A percentile compares a stretch with the other conserved stretches of the same genome.
These are phyloP conservation scores for Lonicera japonica DNA, from an alignment of 129 eudicot genomes.

Conservation along the genomic window DNA sequence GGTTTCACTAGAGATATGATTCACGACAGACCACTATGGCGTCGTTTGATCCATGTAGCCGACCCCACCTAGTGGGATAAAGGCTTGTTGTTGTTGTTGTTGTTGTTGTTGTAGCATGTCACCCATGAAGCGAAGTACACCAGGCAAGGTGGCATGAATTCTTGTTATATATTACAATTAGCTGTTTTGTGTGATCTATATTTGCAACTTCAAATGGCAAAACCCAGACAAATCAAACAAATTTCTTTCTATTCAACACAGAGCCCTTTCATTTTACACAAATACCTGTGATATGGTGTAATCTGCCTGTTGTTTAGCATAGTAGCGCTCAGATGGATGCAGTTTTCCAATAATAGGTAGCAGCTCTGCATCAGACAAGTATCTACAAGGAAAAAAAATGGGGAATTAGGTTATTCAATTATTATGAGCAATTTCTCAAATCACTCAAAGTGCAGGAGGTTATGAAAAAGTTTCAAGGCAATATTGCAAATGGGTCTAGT, in stretches of 20 bases:
- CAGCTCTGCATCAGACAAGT: slow-evolving; percentile 72
- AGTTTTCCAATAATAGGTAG: slow-evolving; percentile 82
- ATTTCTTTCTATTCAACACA: neutral
- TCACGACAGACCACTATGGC: no score
- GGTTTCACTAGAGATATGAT: no score
- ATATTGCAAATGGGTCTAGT: neutral
- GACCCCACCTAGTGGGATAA: no score
- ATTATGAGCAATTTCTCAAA: slow-evolving; percentile 4
- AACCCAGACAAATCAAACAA: neutral
- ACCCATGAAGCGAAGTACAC: no score
- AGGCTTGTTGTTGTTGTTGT: no score
- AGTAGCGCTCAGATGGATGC: slow-evolving; percentile 95
- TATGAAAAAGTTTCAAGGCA: neutral
- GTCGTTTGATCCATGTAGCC: no score
- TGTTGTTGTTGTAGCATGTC: no score
- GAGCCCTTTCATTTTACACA: neutral
- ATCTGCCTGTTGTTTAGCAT: slow-evolving; percentile 98
- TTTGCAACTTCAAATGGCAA: neutral
- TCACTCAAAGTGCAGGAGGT: neutral
- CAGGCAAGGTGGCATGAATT: neutral
- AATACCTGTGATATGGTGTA: slow-evolving; percentile 86
- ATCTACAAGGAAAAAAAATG: slow-evolving; percentile 42
- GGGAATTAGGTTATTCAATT: neutral
- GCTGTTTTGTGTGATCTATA: neutral
- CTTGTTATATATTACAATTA: neutral